phyloP scores from a whole-genome alignment of 129 eudicot genomes.

The Mikania micrantha region DNA sequence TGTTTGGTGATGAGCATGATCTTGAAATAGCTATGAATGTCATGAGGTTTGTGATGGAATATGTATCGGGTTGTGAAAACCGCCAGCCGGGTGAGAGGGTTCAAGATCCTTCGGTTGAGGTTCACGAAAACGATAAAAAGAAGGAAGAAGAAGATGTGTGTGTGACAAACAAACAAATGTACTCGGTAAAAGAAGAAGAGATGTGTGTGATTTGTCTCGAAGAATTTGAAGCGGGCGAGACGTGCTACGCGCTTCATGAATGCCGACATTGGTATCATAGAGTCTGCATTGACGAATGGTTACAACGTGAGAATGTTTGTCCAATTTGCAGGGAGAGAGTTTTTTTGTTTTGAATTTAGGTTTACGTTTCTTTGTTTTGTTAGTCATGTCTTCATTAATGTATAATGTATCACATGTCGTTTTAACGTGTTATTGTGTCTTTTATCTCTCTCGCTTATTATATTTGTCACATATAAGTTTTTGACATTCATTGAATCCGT shows the following conservation, averaged over 20 bases:
- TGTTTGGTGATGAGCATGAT: background rate
- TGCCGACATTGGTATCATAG: background rate
- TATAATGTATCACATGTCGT: too few relatives aligned
- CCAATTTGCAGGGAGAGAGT: background rate
- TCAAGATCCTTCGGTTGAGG: background rate
- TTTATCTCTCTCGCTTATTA: too few relatives aligned
- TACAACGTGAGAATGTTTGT: background rate
- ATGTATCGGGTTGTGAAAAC: background rate
- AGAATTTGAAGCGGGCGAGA: background rate
- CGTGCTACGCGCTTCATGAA: background rate
- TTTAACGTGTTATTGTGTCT: too few relatives aligned
- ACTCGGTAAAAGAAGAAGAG: background rate
- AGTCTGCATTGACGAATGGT: background rate
- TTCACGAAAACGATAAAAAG: background rate
- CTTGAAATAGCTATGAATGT: background rate
- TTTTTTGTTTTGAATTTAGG: background rate
- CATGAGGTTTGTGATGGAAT: background rate
- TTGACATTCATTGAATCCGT: too few relatives aligned
- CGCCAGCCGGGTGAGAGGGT: background rate
- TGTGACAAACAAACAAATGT: too few relatives aligned
- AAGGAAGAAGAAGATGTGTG: background rate
- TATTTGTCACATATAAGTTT: too few relatives aligned
- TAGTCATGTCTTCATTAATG: too few relatives aligned
- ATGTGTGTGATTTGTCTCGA: constrained; percentile 9
- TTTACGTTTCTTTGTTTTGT: too few relatives aligned